Conservation (phyloP, 768 basidiomycete species). For the Boletus speciosus region DNA sequence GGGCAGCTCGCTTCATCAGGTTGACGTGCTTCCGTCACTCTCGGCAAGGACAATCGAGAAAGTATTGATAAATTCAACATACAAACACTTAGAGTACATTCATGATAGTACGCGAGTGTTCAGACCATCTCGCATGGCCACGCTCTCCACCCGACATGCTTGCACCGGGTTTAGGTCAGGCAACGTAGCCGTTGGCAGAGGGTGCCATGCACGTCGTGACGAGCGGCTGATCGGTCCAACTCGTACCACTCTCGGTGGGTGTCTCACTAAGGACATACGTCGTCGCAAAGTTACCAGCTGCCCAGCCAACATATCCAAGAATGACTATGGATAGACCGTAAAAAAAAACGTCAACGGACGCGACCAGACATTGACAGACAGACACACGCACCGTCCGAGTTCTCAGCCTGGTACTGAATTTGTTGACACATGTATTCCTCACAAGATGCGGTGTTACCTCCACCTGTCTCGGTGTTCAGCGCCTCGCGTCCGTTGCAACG, state of each 20-base stretch:
- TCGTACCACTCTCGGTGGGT: neutral
- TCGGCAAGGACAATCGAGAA: neutral
- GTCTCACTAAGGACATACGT: conserved; percentile 11
- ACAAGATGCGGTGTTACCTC: conserved; percentile 48
- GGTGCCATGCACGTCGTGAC: conserved; percentile 10
- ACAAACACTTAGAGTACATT: neutral
- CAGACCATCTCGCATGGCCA: neutral
- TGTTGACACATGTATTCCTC: conserved; percentile 26
- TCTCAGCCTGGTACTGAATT: conserved; percentile 7
- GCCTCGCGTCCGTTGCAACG: conserved; percentile 38
- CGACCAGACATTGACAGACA: neutral
- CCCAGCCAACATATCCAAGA: conserved; percentile 12
- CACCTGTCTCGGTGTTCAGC: conserved; percentile 57
- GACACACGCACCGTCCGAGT: conserved; percentile 10
- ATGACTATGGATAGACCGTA: neutral
- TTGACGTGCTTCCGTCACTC: neutral
- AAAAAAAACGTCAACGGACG: neutral
- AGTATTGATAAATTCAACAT: neutral
- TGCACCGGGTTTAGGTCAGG: neutral
- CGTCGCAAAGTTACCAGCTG: conserved; percentile 7
- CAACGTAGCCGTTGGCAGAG: conserved; percentile 1
- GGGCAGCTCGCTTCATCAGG: too few species aligned
- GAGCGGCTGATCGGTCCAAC: conserved; percentile 6
- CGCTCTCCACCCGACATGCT: neutral
- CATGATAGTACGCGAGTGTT: neutral